Evolutionary conservation across 83 land plant genomes (phyloP), one percentile per base, ranked within the genome.

Genomic region (Diphasiastrum complanatum): DNA sequence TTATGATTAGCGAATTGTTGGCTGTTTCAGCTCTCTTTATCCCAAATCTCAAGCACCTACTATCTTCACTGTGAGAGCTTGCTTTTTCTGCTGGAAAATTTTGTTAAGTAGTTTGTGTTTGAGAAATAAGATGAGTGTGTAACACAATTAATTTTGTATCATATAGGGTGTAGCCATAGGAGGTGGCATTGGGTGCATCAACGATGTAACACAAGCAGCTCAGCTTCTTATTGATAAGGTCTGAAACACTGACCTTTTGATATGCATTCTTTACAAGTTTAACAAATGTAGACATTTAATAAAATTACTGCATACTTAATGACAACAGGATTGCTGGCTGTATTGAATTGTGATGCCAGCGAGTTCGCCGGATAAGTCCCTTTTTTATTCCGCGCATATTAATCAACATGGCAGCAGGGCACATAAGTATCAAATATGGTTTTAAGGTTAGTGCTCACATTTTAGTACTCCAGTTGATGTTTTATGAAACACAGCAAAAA

Each of bases 341-440:
- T 3, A 20, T 51, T n/a, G n/a, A n/a, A n/a, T n/a, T n/a, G n/a
- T 61, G 27, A 10, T 45, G 6, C 29, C 79, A 91, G 96, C 71
- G 79, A 2, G 33, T 89, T 22, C 83, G 96, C 30, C 84, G 96
- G 18, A 75, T 95, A 11, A 95, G 96, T 62, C 99, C 96, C 30
- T 95, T 79, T 70, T 95, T 95, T 68, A 73, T 89, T 49, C 99
- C 99, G 27, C 67, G 99, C 26, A 95, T 95, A 55, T 60, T 95
- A 51, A 95, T 95, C 49, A 95, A 95, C 76, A 95, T 95, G 99
- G 92, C 96, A 54, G 78, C 96, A 53, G 99, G 99, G 27, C 91
- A 95, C 70, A 83, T 89, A 53, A 95, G 99, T 82, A 95, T 95
- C 75, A 84, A 79, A 60, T 84, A 95, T 80, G 92, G 96, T 27